Base-by-base conservation (phyloP, 2,329 filamentous ascomycete genomes). In the Colletotrichum sp. region DNA sequence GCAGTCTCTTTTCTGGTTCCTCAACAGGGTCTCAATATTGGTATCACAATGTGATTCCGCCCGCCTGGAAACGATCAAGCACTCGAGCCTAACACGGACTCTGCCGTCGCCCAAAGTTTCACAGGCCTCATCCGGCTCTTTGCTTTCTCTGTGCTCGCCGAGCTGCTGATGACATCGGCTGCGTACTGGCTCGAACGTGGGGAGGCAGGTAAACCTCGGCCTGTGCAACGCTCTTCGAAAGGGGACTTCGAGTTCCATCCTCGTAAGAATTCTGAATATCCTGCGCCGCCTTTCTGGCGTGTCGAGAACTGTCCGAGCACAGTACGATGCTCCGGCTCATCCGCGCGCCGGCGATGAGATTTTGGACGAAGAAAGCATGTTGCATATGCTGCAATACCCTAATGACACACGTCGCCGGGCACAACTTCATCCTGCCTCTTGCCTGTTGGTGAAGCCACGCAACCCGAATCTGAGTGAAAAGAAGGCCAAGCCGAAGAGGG, bases 401-500 rank as follows among this genome's bases (percentile, higher is more conserved):
- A 24, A 57, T 26, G 18, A 24, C 52, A 36, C 52, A 10, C 34
- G 22, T 39, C n/a, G 36, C 60, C 52, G 66, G 66, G 72, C 60
- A 62, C 15, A 24, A 15, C n/a, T 34, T 71, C 36, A 76, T 62
- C 52, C 48, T 32, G 52, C 15, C 16, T 63, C 75, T 52, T 52
- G 44, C 32, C 66, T 44, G 30, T 71, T 67, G 24, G 57, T 68
- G 66, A 78, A 75, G 68, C 77, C 79, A 59, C 78, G 79, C 75
- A 75, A 73, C 75, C 79, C 76, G 70, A 80, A 79, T 67, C 72
- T 80, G 60, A 79, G 73, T 44, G 57, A 78, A 73, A 81, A 80
- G 18, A 79, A 74, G 70, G 71, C 81, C 70, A 82, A 72, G 72
- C 81, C 80, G 15, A 81, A 74, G 12, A 78, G 62, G 71, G 79